phyloP scores from a whole-genome alignment of 2,329 filamentous ascomycete species.

The Mariannaea elegans region DNA sequence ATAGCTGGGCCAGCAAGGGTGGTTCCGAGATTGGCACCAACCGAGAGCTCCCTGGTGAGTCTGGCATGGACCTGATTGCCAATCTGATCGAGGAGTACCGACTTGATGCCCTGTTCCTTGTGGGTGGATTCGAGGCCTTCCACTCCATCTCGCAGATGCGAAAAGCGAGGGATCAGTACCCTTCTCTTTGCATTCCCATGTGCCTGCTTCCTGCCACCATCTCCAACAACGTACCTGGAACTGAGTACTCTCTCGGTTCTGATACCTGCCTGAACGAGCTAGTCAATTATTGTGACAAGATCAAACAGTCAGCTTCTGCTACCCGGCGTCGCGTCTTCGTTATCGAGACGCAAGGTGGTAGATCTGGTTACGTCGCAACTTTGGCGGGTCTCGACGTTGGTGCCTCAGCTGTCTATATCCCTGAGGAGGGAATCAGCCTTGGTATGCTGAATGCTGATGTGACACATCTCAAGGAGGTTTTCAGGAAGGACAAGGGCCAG shows the following conservation, averaged over 20 bases:
- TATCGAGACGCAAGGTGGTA: slow-evolving; percentile 95
- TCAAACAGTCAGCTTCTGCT: slow-evolving; percentile 95
- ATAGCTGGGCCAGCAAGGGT: slow-evolving; percentile 94
- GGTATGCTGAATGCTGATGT: slow-evolving; percentile 94
- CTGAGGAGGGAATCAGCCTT: slow-evolving; percentile 93
- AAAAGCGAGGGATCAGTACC: slow-evolving; percentile 79
- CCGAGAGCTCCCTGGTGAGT: slow-evolving; percentile 86
- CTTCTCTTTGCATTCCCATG: slow-evolving; percentile 92
- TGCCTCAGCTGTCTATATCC: slow-evolving; percentile 92
- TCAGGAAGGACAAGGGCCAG: slow-evolving; percentile 85
- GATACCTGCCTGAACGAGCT: slow-evolving; percentile 97
- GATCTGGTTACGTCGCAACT: slow-evolving; percentile 92
- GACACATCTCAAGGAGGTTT: slow-evolving; percentile 85
- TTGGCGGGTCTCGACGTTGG: slow-evolving; percentile 92
- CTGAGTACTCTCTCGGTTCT: slow-evolving; percentile 95
- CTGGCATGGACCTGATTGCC: slow-evolving; percentile 83
- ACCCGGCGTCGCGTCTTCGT: slow-evolving; percentile 95
- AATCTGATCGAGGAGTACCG: slow-evolving; percentile 85
- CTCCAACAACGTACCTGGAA: slow-evolving; percentile 97
- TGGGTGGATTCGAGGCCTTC: slow-evolving; percentile 97
- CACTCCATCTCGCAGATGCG: slow-evolving; percentile 89
- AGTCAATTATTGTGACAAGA: slow-evolving; percentile 95
- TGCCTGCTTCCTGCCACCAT: slow-evolving; percentile 94
- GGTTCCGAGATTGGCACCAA: slow-evolving; percentile 99
- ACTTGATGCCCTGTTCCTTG: slow-evolving; percentile 89